Evolutionary conservation across 1,284 basidiomycete genomes (phyloP).

Genomic region (Moniliophthora roreri): DNA sequence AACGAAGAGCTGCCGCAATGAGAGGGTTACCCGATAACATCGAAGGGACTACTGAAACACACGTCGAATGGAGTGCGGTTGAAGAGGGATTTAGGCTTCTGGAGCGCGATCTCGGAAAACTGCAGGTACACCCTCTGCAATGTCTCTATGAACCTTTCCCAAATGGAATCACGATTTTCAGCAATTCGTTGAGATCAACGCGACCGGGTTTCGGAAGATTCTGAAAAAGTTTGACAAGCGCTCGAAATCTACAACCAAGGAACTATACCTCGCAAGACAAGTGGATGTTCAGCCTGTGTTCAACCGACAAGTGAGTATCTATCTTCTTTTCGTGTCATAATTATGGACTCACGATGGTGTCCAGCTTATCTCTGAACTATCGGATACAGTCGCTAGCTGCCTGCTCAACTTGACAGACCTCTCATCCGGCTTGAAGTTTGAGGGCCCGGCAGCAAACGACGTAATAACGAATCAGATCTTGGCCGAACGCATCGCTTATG

Average conservation of each 20-base stretch:
- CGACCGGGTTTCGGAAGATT: slow-evolving; percentile 96
- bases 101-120: slow-evolving; percentile 94
- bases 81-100: slow-evolving; percentile 96
- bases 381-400: slow-evolving; percentile 93
- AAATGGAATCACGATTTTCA: slow-evolving; percentile 35
- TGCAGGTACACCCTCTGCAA: slow-evolving; percentile 65
- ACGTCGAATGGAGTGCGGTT: slow-evolving; percentile 90
- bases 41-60: slow-evolving; percentile 60
- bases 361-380: slow-evolving; percentile 91
- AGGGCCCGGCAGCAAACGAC: slow-evolving; percentile 57
- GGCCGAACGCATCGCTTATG: slow-evolving; percentile 57
- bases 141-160: slow-evolving; percentile 19
- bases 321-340: slow-evolving; percentile 10
- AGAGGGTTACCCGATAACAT: slow-evolving; percentile 64
- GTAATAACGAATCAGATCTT: slow-evolving; percentile 74
- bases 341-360: slow-evolving; percentile 15
- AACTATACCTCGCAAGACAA: slow-evolving; percentile 94
- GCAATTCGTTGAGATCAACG: slow-evolving; percentile 99
- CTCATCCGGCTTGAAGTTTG: slow-evolving; percentile 71
- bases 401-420: slow-evolving; percentile 90
- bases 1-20: slow-evolving; percentile 82
- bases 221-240: slow-evolving; percentile 99
- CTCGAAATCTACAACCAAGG: slow-evolving; percentile 92
- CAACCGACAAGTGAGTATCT: slow-evolving; percentile 78
- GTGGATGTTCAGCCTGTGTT: slow-evolving; percentile 99